Conservation (phyloP, 108 stramenopile genomes). For the Fragilariopsis cylindrus region DNA sequence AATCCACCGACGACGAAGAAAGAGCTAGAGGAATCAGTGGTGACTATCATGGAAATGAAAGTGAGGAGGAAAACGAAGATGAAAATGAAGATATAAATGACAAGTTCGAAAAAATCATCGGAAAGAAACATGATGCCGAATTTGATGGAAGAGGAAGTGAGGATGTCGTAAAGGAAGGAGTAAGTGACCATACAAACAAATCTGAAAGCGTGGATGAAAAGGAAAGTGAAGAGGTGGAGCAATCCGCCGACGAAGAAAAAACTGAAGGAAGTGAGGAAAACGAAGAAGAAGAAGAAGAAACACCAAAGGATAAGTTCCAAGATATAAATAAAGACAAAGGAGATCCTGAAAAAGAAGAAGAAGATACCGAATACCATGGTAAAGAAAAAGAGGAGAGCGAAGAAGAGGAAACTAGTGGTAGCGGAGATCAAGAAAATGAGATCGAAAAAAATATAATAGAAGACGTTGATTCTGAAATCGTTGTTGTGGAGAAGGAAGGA, state of each 20-base stretch:
- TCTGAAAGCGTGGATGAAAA: background rate
- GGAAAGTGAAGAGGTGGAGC: background rate
- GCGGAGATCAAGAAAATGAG: background rate
- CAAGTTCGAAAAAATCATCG: background rate
- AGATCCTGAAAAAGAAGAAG: slow-evolving; percentile 1
- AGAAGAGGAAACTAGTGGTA: background rate
- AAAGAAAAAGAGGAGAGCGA: background rate
- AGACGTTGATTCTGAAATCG: background rate
- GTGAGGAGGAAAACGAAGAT: background rate
- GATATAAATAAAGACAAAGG: background rate
- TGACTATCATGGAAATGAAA: slow-evolving; percentile 7
- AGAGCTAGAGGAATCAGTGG: background rate
- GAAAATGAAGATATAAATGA: background rate
- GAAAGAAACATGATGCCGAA: background rate
- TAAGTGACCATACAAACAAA: background rate
- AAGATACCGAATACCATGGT: background rate
- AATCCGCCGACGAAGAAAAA: background rate
- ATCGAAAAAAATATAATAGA: background rate
- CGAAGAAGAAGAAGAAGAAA: background rate
- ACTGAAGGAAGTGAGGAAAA: no score
- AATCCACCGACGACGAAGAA: background rate
- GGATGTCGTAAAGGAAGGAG: background rate
- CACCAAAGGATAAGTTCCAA: background rate
- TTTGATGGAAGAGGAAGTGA: background rate
- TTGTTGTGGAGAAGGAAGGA: background rate